Conservation (phyloP, 164 flowering plant species). For the Stephania cephalantha region DNA sequence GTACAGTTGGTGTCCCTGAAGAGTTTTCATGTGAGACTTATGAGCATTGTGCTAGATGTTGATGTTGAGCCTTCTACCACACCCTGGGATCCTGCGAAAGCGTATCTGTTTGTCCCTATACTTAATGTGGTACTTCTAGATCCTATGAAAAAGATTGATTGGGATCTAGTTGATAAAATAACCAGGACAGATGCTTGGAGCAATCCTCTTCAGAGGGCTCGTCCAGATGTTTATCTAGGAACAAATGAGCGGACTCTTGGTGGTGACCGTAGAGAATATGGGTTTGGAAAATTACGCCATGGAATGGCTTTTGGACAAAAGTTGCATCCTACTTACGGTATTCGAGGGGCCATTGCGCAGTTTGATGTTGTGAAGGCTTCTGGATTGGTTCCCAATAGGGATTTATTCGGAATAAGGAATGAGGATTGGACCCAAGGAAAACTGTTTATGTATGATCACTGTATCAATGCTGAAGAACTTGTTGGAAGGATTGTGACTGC, state of each 20-base stretch:
- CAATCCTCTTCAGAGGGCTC: slow-evolving; percentile 94
- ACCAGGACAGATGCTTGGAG: slow-evolving; percentile 66
- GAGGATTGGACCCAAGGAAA: slow-evolving; percentile 34
- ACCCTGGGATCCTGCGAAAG: slow-evolving; percentile 99
- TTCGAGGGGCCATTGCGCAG: slow-evolving; percentile 95
- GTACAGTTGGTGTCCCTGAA: slow-evolving; percentile 78
- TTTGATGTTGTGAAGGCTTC: slow-evolving; percentile 91
- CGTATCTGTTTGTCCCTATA: slow-evolving; percentile 85
- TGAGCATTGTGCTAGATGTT: slow-evolving; percentile 98
- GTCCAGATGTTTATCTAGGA: slow-evolving; percentile 97
- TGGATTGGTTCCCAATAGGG: slow-evolving; percentile 68
- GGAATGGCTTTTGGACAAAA: slow-evolving; percentile 88
- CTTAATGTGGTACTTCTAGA: slow-evolving; percentile 41
- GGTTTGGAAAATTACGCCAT: slow-evolving; percentile 89
- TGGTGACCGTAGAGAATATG: slow-evolving; percentile 96
- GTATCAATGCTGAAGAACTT: slow-evolving; percentile 44
- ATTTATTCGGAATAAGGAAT: slow-evolving; percentile 23
- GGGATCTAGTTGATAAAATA: slow-evolving; percentile 62
- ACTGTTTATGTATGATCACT: slow-evolving; percentile 76
- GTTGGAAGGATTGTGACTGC: slow-evolving; percentile 93
- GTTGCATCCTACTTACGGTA: slow-evolving; percentile 93
- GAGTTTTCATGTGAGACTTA: slow-evolving; percentile 93
- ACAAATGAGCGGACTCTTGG: slow-evolving; percentile 94
- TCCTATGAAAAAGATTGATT: slow-evolving; percentile 59
- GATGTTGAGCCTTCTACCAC: slow-evolving; percentile 97